phyloP scores from a whole-genome alignment of 2,329 filamentous ascomycete species.

The Penicillium sp. region DNA sequence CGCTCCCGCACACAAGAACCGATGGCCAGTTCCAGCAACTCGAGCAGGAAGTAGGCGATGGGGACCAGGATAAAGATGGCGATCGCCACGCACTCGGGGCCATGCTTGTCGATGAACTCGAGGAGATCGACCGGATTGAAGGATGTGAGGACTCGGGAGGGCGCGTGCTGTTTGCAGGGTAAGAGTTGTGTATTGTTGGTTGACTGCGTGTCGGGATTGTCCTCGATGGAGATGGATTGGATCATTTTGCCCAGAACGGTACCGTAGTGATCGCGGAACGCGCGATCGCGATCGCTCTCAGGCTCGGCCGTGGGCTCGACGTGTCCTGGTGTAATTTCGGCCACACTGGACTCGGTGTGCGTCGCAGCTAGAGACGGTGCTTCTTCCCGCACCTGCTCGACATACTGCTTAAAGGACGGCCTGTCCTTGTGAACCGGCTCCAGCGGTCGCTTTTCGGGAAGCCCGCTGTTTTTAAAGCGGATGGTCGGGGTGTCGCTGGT shows the following conservation, averaged over 20 bases:
- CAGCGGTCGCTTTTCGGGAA: background rate
- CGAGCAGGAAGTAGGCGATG: constrained; percentile 22
- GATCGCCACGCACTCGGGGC: constrained; percentile 23
- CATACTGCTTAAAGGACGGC: constrained; percentile 13
- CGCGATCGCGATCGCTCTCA: constrained; percentile 2
- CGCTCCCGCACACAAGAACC: constrained; percentile 17
- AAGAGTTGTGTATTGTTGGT: background rate
- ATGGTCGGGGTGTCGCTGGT: constrained; percentile 5
- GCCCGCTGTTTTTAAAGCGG: background rate
- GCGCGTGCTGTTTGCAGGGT: background rate
- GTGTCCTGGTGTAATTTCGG: background rate
- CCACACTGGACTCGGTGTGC: background rate
- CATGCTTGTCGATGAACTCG: constrained; percentile 24
- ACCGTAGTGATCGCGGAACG: constrained; percentile 10
- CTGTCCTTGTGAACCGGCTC: background rate
- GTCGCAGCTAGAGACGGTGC: background rate
- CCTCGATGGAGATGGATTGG: constrained; percentile 1
- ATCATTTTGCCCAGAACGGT: constrained; percentile 8
- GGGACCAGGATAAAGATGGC: constrained; percentile 26
- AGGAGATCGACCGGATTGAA: constrained; percentile 4
- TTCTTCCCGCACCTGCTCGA: constrained; percentile 1
- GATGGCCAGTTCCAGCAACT: constrained; percentile 17
- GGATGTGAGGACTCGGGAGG: background rate
- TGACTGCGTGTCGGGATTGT: background rate
- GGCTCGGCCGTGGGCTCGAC: background rate